phyloP scores from a whole-genome alignment of 2,329 filamentous ascomycete genomes.

The Keithomyces neogunnii region DNA sequence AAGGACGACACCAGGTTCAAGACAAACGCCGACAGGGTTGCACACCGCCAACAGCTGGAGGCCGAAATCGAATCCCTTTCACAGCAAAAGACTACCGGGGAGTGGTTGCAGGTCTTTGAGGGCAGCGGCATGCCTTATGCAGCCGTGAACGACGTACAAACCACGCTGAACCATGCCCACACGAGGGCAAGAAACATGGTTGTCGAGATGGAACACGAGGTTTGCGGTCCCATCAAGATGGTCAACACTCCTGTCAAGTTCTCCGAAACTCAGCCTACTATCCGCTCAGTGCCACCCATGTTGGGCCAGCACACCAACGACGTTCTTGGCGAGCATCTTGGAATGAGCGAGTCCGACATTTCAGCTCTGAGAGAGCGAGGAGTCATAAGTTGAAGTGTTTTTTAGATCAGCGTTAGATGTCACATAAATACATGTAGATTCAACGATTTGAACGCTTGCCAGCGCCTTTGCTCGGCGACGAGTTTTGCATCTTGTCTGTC shows the following conservation, averaged over 20 bases:
- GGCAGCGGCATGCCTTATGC: constrained; percentile 89
- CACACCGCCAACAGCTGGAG: constrained; percentile 71
- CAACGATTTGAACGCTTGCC: not conserved
- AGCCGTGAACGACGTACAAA: constrained; percentile 87
- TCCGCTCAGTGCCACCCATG: constrained; percentile 72
- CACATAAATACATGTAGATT: not conserved
- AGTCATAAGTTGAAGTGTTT: constrained; percentile 44
- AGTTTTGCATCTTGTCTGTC: not conserved
- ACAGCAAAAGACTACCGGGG: constrained; percentile 66
- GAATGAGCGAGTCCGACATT: constrained; percentile 52
- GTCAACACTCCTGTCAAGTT: constrained; percentile 95
- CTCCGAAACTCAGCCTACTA: constrained; percentile 68
- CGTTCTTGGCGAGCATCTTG: constrained; percentile 56
- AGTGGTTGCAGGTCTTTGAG: constrained; percentile 83
- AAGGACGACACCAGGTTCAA: constrained; percentile 49
- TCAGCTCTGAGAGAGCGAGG: constrained; percentile 54
- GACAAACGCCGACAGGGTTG: constrained; percentile 55
- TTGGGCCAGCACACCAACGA: constrained; percentile 83
- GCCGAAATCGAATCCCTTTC: constrained; percentile 69
- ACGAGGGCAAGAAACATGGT: constrained; percentile 84
- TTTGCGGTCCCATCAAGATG: constrained; percentile 78
- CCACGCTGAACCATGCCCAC: constrained; percentile 75
- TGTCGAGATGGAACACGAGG: constrained; percentile 71
- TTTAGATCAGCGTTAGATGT: not conserved
- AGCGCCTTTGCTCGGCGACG: too few relatives aligned